A percentile compares a stretch with the other conserved stretches of the same genome.
Conservation (phyloP, 768 basidiomycete species). For the Pholiota microspora region DNA sequence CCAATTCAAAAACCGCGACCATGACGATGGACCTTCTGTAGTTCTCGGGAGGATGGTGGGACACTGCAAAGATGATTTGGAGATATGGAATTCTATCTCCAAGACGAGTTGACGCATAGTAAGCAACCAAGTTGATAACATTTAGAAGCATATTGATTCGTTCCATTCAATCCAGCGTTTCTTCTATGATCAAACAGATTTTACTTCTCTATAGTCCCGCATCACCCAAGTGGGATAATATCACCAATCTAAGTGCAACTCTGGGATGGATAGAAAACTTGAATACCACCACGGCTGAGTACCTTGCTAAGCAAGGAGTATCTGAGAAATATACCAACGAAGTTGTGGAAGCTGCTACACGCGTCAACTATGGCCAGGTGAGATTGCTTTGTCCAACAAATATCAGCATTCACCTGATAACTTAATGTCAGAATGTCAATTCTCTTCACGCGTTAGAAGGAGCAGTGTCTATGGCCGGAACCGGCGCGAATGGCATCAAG, state of each 20-base stretch:
- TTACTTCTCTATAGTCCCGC: slow-evolving; percentile 51
- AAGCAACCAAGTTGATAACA: slow-evolving; percentile 18
- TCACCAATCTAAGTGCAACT: slow-evolving; percentile 52
- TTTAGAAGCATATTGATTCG: neutral
- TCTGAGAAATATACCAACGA: slow-evolving; percentile 62
- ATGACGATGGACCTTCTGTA: slow-evolving; percentile 17
- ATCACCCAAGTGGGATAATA: slow-evolving; percentile 60
- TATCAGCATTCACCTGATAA: neutral
- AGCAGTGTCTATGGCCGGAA: slow-evolving; percentile 66
- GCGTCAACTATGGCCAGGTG: slow-evolving; percentile 85
- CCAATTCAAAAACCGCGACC: no score
- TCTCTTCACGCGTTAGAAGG: slow-evolving; percentile 79
- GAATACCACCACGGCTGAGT: slow-evolving; percentile 53
- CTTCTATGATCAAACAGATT: slow-evolving; percentile 50
- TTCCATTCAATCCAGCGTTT: slow-evolving; percentile 41
- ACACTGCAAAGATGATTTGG: slow-evolving; percentile 70
- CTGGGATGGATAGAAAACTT: slow-evolving; percentile 51
- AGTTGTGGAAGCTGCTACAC: slow-evolving; percentile 74
- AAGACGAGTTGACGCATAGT: slow-evolving; percentile 54
- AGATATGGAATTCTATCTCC: slow-evolving; percentile 73
- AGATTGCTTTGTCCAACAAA: slow-evolving; percentile 6
- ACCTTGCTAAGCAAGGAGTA: slow-evolving; percentile 54
- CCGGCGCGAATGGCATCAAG: slow-evolving; percentile 59
- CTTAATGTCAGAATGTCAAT: slow-evolving; percentile 52
- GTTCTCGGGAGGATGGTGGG: slow-evolving; percentile 65